These are phyloP conservation scores for Prototheca wickerhamii DNA, from an alignment of 163 green algal genomes.

Conservation along the genomic window DNA sequence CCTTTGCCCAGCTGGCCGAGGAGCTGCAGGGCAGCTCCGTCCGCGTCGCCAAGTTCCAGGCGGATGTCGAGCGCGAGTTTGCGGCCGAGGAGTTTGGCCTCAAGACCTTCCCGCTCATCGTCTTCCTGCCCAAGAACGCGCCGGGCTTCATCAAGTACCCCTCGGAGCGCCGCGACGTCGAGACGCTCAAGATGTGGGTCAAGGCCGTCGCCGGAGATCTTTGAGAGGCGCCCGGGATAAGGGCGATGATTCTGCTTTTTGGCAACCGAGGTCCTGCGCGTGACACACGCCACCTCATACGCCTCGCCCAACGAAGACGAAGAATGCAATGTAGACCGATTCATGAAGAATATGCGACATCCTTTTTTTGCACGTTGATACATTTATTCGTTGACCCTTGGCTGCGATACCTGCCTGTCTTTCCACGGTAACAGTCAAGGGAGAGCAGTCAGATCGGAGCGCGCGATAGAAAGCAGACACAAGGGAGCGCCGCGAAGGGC, in stretches of 20 bases:
- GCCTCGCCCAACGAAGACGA: not conserved
- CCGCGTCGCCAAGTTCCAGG: constrained; percentile 78
- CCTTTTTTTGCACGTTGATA: too few relatives aligned
- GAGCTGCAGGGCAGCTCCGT: constrained; percentile 50
- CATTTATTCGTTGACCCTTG: too few relatives aligned
- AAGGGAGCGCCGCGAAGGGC: too few relatives aligned
- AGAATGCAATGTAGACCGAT: too few relatives aligned
- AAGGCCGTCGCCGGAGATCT: constrained; percentile 39
- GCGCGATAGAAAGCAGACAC: too few relatives aligned
- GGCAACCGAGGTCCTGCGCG: not conserved
- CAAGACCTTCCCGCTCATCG: constrained; percentile 87
- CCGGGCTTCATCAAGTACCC: constrained; percentile 66
- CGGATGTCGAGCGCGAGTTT: constrained; percentile 85
- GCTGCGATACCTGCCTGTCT: too few relatives aligned
- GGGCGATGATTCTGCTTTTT: not conserved
- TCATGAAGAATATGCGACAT: too few relatives aligned
- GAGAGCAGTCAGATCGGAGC: too few relatives aligned
- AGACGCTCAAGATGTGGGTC: constrained; percentile 81
- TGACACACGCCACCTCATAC: too few relatives aligned
- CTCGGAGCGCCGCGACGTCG: constrained; percentile 69
- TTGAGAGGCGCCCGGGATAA: not conserved
- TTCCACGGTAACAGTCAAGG: too few relatives aligned
- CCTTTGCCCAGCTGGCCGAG: constrained; percentile 60
- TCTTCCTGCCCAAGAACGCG: constrained; percentile 62
- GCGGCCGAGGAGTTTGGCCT: constrained; percentile 62